Percentiles rank a stretch among this genome's conserved stretches.
Evolutionary conservation across 768 basidiomycete genomes (phyloP).

Genomic region (Pisolithus sp.): DNA sequence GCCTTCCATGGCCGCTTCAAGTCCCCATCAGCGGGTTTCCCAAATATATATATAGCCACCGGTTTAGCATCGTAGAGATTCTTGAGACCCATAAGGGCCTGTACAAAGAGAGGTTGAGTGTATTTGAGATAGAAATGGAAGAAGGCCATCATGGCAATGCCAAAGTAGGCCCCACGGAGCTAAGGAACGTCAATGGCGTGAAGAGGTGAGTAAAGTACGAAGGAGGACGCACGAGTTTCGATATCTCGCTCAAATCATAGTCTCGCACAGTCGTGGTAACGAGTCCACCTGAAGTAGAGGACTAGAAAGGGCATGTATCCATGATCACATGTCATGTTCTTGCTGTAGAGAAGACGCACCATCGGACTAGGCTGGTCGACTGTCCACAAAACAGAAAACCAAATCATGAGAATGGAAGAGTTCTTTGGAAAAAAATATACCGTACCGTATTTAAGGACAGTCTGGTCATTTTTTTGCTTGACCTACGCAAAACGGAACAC

Average conservation of each 20-base stretch:
- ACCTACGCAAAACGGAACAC: conserved; percentile 43
- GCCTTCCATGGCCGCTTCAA: conserved; percentile 87
- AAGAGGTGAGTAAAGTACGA: conserved; percentile 12
- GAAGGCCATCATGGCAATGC: conserved; percentile 83
- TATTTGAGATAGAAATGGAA: conserved; percentile 93
- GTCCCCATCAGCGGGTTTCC: conserved; percentile 76
- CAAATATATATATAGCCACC: conserved; percentile 76
- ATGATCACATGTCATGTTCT: background rate
- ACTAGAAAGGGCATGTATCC: conserved; percentile 30
- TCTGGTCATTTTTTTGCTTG: conserved; percentile 92
- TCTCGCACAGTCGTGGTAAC: conserved; percentile 90
- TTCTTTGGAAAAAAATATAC: conserved; percentile 9
- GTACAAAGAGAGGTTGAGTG: conserved; percentile 95
- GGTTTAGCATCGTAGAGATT: conserved; percentile 80
- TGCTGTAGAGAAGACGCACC: conserved; percentile 36
- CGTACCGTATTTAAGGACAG: conserved; percentile 90
- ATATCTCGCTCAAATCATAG: conserved; percentile 86
- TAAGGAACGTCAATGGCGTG: conserved; percentile 13
- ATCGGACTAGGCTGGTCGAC: conserved; percentile 74
- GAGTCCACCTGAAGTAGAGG: conserved; percentile 62
- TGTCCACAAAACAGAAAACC: conserved; percentile 18
- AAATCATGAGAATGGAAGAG: background rate
- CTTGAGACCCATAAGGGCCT: conserved; percentile 93
- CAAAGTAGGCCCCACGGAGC: conserved; percentile 65
- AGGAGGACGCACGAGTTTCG: conserved; percentile 59